A percentile compares a stretch with the other conserved stretches of the same genome.
These are phyloP conservation scores for Penicillium sp. DNA, from an alignment of 2,329 filamentous ascomycete genomes.

Conservation along the genomic window DNA sequence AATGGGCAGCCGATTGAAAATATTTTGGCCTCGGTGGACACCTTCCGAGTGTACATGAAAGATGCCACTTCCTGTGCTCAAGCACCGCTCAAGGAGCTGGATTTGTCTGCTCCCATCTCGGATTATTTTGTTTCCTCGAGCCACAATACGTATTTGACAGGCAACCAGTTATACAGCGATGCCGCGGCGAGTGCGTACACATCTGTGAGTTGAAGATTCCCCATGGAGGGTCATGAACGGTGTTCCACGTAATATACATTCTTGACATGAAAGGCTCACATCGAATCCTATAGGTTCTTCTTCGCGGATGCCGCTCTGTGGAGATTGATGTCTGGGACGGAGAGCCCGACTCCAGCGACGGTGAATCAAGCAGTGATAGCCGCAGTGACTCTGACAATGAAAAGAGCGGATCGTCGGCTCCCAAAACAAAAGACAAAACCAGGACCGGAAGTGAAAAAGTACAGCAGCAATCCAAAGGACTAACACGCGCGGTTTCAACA, in stretches of 20 bases:
- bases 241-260: not conserved
- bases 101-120: slow-evolving; percentile 69
- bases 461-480: slow-evolving; percentile 17
- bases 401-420: slow-evolving; percentile 20
- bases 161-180: slow-evolving; percentile 79
- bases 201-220: slow-evolving; percentile 55
- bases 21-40: slow-evolving; percentile 39
- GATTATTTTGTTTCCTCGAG: slow-evolving; percentile 95
- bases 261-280: not conserved
- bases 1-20: slow-evolving; percentile 11
- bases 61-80: slow-evolving; percentile 48
- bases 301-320: slow-evolving; percentile 80
- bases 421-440: slow-evolving; percentile 23
- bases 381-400: slow-evolving; percentile 29
- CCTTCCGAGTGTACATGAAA: slow-evolving; percentile 53
- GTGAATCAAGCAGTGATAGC: slow-evolving; percentile 38
- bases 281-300: slow-evolving; percentile 60
- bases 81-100: slow-evolving; percentile 50
- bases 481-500: slow-evolving; percentile 21
- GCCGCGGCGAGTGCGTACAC: slow-evolving; percentile 78
- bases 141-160: slow-evolving; percentile 89
- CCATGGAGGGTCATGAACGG: not conserved
- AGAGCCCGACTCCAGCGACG: slow-evolving; percentile 38
- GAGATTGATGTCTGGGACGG: slow-evolving; percentile 97
- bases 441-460: slow-evolving; percentile 4